Evolutionary conservation across 768 basidiomycete genomes (phyloP).

Genomic region (Pisolithus microcarpus): DNA sequence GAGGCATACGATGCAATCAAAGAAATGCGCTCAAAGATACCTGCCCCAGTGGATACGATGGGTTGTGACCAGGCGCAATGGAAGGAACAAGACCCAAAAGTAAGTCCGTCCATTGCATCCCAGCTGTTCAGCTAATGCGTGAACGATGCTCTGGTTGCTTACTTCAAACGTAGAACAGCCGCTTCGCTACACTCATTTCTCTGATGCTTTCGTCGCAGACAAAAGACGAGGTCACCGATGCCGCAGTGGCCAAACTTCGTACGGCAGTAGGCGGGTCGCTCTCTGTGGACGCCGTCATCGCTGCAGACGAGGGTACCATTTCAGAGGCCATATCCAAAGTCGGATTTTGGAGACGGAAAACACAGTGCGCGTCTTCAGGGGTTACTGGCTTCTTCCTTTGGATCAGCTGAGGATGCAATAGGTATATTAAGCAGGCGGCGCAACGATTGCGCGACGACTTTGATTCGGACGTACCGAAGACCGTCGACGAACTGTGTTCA

Average conservation of each 20-base stretch:
- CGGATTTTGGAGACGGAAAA: constrained; percentile 89
- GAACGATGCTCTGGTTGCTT: neutral
- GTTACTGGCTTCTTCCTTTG: neutral
- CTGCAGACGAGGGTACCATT: constrained; percentile 56
- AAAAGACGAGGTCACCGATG: constrained; percentile 82
- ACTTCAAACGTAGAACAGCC: constrained; percentile 48
- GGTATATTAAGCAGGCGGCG: constrained; percentile 72
- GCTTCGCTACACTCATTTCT: constrained; percentile 82
- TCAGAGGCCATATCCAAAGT: constrained; percentile 79
- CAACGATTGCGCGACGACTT: constrained; percentile 63
- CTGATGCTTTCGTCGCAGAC: constrained; percentile 96
- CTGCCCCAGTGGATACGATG: constrained; percentile 91
- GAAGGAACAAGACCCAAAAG: constrained; percentile 61
- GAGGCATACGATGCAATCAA: constrained; percentile 68
- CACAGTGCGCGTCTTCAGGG: constrained; percentile 45
- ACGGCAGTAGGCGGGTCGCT: constrained; percentile 71
- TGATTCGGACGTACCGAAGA: constrained; percentile 80
- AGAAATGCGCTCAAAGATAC: constrained; percentile 61
- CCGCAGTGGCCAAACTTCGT: constrained; percentile 71
- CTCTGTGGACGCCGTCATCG: constrained; percentile 60
- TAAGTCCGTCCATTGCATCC: constrained; percentile 20
- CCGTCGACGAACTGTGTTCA: constrained; percentile 80
- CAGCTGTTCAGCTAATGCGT: no score
- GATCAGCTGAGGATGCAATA: constrained; percentile 20
- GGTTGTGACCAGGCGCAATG: constrained; percentile 70